Evolutionary conservation across 495 filamentous ascomycete species (phyloP).

Genomic region (Rhypophila decipiens): DNA sequence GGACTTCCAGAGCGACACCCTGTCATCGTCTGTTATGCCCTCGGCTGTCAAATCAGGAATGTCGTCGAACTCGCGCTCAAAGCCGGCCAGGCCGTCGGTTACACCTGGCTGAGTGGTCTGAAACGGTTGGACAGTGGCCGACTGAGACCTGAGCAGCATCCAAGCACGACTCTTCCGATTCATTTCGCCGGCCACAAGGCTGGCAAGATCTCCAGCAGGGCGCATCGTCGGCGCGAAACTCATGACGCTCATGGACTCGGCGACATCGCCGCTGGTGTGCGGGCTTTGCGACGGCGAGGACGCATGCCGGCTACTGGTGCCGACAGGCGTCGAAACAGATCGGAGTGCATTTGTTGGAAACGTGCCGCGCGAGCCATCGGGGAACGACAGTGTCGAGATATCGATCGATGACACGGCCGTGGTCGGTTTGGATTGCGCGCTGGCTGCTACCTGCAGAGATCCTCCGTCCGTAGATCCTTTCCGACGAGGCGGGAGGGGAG

Average conservation of each 20-base stretch:
- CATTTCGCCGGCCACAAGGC: conserved; percentile 67
- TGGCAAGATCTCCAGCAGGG: conserved; percentile 69
- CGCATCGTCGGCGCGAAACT: conserved; percentile 75
- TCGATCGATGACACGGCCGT: conserved; percentile 77
- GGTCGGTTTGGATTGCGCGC: conserved; percentile 65
- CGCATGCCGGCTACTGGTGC: conserved; percentile 8
- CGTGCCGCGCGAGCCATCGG: conserved; percentile 57
- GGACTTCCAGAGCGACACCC: conserved; percentile 69
- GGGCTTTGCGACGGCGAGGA: conserved; percentile 45
- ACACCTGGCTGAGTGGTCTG: conserved; percentile 41
- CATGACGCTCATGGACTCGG: conserved; percentile 75
- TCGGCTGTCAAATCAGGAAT: conserved; percentile 58
- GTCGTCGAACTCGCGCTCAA: conserved; percentile 71
- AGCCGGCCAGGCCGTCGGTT: conserved; percentile 52
- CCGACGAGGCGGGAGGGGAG: conserved; percentile 60
- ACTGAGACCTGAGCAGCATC: conserved; percentile 50
- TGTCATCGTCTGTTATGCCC: conserved; percentile 52
- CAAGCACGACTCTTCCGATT: conserved; percentile 54
- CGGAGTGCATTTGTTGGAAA: conserved; percentile 43
- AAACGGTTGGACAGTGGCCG: conserved; percentile 53
- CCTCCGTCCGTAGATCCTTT: conserved; percentile 4
- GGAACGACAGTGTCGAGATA: conserved; percentile 63
- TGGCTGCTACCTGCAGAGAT: conserved; percentile 33
- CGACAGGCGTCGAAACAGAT: conserved; percentile 23
- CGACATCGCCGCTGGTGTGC: conserved; percentile 46